Percentiles rank a stretch among this genome's conserved stretches.
phyloP scores from a whole-genome alignment of 75 land plant species.

The Cunninghamia lanceolata region DNA sequence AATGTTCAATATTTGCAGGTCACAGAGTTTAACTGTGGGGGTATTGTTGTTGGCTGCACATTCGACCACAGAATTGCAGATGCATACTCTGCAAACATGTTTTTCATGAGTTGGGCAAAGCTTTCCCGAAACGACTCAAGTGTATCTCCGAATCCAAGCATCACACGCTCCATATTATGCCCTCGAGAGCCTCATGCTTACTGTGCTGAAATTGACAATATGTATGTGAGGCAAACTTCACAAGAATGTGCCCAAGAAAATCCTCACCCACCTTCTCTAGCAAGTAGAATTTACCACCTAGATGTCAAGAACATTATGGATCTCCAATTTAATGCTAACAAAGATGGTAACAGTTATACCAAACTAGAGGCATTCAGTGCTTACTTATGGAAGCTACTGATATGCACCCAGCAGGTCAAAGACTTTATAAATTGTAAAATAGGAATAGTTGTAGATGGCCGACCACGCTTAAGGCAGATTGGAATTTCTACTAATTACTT shows the following conservation, averaged over 20 bases:
- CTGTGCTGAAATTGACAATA: not conserved
- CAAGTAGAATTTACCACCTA: no score
- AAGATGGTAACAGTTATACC: constrained; percentile 14
- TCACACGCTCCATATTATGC: constrained; percentile 28
- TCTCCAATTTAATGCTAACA: constrained; percentile 15
- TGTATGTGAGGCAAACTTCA: not conserved
- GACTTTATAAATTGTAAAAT: no score
- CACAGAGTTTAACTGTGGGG: constrained; percentile 45
- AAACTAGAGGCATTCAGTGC: constrained; percentile 49
- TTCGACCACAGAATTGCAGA: not conserved
- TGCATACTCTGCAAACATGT: not conserved
- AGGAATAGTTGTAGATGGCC: constrained; percentile 52
- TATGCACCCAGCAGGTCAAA: no score
- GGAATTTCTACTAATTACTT: not conserved
- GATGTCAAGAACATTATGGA: constrained; percentile 22
- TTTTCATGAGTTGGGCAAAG: constrained; percentile 3
- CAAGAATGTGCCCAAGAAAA: not conserved
- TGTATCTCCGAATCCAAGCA: not conserved
- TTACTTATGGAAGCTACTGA: no score
- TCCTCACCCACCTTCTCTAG: not conserved
- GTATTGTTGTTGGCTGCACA: constrained; percentile 21
- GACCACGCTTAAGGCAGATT: constrained; percentile 10
- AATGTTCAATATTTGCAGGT: constrained; percentile 15
- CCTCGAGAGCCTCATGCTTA: no score
- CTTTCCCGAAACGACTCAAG: not conserved